phyloP scores from a whole-genome alignment of 106 monocot species.

The Dioscorea alata region DNA sequence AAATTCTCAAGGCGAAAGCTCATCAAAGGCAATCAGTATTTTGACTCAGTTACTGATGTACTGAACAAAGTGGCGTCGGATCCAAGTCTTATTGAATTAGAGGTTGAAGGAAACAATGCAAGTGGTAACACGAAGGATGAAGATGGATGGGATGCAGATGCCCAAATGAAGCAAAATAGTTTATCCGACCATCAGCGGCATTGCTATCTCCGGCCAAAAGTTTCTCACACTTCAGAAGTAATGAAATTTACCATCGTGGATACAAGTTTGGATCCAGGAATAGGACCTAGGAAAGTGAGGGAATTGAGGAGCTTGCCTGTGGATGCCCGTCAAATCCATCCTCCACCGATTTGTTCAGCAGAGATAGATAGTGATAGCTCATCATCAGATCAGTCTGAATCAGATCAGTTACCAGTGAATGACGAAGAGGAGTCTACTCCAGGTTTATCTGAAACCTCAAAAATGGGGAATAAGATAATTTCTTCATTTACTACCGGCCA shows the following conservation, averaged over 20 bases:
- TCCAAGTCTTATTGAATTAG: conserved; percentile 65
- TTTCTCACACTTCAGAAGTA: conserved; percentile 28
- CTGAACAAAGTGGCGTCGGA: conserved; percentile 76
- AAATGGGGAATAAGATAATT: neutral
- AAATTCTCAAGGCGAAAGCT: conserved; percentile 81
- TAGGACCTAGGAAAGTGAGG: conserved; percentile 37
- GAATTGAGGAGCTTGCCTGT: conserved; percentile 48
- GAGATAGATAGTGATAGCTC: conserved; percentile 28
- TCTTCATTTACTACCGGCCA: conserved; percentile 1
- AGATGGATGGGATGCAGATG: neutral
- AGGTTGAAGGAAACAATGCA: conserved; percentile 27
- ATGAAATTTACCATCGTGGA: conserved; percentile 71
- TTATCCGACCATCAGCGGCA: conserved; percentile 13
- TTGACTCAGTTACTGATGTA: conserved; percentile 86
- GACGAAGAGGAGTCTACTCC: conserved; percentile 11
- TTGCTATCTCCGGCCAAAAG: conserved; percentile 33
- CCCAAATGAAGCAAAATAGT: conserved; percentile 15
- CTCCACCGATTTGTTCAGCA: conserved; percentile 3
- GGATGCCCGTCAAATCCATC: conserved; percentile 10
- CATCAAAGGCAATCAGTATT: conserved; percentile 81
- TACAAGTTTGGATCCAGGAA: conserved; percentile 44
- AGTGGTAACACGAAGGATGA: conserved; percentile 21
- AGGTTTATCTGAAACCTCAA: neutral
- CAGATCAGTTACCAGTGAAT: conserved; percentile 14
- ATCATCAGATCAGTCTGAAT: conserved; percentile 19